phyloP scores from a whole-genome alignment of 2,329 filamentous ascomycete genomes.

The Westerdykella ornata region DNA sequence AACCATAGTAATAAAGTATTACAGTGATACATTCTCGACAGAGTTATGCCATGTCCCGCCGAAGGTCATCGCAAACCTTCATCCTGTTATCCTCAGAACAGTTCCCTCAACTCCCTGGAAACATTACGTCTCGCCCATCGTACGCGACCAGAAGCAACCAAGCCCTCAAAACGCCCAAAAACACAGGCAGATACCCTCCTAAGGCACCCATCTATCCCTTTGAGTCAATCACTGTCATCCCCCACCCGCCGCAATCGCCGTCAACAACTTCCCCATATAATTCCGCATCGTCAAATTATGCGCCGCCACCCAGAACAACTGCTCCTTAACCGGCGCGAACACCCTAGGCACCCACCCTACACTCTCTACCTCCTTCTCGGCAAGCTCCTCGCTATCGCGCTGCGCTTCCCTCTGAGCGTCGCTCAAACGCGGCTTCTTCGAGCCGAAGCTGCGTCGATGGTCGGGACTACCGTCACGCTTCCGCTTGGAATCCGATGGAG shows the following conservation, averaged over 20 bases:
- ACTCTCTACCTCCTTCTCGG: constrained; percentile 41
- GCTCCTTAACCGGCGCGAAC: constrained; percentile 59
- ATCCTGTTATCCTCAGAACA: background rate
- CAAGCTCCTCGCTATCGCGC: constrained; percentile 32
- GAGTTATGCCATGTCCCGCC: background rate
- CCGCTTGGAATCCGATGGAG: constrained; percentile 19
- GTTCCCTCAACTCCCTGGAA: background rate
- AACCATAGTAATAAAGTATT: no score
- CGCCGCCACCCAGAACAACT: constrained; percentile 62
- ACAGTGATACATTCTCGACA: no score
- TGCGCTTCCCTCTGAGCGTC: constrained; percentile 27
- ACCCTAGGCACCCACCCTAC: constrained; percentile 60
- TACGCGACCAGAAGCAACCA: no score
- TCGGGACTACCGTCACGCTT: constrained; percentile 10
- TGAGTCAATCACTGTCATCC: constrained; percentile 7
- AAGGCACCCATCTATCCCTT: background rate
- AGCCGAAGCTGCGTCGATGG: constrained; percentile 19
- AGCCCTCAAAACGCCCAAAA: background rate
- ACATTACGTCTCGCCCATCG: background rate
- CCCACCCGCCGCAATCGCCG: constrained; percentile 32
- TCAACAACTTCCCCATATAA: constrained; percentile 34
- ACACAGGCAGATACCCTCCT: background rate
- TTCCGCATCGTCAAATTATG: constrained; percentile 51
- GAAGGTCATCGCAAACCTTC: background rate
- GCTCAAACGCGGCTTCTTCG: constrained; percentile 42